Conservation (phyloP, 768 basidiomycete genomes). For the Gymnopilus junonius region DNA sequence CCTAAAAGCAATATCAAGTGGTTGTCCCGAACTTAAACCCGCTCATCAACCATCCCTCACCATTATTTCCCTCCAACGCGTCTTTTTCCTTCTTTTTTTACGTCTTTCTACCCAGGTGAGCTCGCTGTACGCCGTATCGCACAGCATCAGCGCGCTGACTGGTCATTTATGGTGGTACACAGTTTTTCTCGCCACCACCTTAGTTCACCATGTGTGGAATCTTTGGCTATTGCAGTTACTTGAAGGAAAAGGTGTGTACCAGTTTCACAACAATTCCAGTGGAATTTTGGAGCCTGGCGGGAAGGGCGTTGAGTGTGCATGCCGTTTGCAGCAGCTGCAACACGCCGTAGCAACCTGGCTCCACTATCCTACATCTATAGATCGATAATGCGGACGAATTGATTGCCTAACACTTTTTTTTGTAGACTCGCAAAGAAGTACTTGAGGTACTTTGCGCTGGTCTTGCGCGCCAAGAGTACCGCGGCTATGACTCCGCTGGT, state of each 20-base stretch:
- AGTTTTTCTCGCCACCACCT: conserved; percentile 5
- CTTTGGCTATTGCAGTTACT: conserved; percentile 93
- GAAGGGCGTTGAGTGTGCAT: background rate
- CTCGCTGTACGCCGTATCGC: background rate
- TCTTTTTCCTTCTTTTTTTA: conserved; percentile 21
- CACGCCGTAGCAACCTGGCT: conserved; percentile 8
- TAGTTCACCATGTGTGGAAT: conserved; percentile 82
- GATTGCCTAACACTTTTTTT: conserved; percentile 12
- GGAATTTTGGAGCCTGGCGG: background rate
- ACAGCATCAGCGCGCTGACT: background rate
- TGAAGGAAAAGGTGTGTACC: conserved; percentile 86
- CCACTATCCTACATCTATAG: conserved; percentile 7
- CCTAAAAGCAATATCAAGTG: conserved; percentile 18
- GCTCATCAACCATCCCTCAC: conserved; percentile 16
- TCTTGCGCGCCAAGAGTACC: conserved; percentile 94
- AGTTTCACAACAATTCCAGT: background rate
- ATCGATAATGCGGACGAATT: conserved; percentile 20
- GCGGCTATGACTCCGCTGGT: conserved; percentile 97
- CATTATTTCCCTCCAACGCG: conserved; percentile 23
- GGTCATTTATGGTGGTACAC: background rate
- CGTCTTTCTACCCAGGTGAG: conserved; percentile 17
- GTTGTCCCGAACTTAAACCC: conserved; percentile 22
- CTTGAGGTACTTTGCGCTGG: conserved; percentile 91
- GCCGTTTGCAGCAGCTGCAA: background rate
- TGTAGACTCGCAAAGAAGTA: conserved; percentile 85